Conservation (phyloP, 2,329 filamentous ascomycete genomes). For the Calonectria pauciramosa region DNA sequence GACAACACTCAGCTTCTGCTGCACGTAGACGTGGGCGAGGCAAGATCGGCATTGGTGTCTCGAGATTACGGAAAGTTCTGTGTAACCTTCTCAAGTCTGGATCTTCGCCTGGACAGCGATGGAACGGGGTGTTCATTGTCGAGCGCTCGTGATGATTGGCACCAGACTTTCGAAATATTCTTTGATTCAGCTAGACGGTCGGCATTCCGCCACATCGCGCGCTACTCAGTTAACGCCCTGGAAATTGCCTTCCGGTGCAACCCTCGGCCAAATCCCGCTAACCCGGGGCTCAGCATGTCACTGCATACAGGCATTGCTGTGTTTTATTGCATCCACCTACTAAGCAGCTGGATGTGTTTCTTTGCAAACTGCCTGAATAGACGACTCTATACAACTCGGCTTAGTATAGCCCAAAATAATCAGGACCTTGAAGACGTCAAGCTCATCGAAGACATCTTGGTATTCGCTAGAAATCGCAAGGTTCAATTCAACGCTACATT, state of each 20-base stretch:
- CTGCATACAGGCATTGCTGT: neutral
- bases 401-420: neutral
- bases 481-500: neutral
- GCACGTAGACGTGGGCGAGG: neutral
- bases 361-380: neutral
- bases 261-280: neutral
- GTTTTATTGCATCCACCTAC: neutral
- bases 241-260: neutral
- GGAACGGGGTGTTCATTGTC: neutral
- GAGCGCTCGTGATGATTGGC: neutral
- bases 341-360: constrained; percentile 3
- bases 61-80: neutral
- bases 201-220: neutral
- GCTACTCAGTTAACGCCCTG: neutral
- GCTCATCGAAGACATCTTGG: neutral
- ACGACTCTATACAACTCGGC: neutral
- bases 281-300: neutral
- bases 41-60: neutral
- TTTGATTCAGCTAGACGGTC: neutral
- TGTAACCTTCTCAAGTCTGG: neutral
- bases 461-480: neutral
- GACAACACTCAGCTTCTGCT: neutral
- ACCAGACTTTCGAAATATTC: neutral
- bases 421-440: neutral
- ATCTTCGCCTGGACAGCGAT: neutral